These are phyloP conservation scores for Silene noctiflora DNA, from an alignment of 179 eudicot species.

Conservation along the genomic window DNA sequence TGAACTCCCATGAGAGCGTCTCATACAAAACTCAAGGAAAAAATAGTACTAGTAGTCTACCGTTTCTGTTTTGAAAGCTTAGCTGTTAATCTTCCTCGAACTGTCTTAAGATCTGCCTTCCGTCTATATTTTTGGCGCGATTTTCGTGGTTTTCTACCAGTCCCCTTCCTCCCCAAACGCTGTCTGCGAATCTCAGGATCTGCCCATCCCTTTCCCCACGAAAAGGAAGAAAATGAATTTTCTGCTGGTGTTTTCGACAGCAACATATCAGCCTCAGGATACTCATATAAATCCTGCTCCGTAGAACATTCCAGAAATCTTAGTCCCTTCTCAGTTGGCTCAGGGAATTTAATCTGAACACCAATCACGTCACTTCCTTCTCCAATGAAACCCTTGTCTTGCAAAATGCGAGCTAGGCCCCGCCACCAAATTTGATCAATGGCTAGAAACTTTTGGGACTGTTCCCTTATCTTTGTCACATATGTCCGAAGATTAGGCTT, in stretches of 20 bases:
- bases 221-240: slow-evolving; percentile 47
- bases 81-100: slow-evolving; percentile 58
- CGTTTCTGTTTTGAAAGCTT: slow-evolving; percentile 47
- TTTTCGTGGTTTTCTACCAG: slow-evolving; percentile 39
- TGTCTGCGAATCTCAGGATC: slow-evolving; percentile 81
- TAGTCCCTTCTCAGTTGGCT: slow-evolving; percentile 58
- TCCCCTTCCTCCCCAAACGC: slow-evolving; percentile 41
- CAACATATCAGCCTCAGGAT: slow-evolving; percentile 87
- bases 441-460: slow-evolving; percentile 45
- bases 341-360: slow-evolving; percentile 68
- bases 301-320: slow-evolving; percentile 37
- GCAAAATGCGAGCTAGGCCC: slow-evolving; percentile 80
- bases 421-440: slow-evolving; percentile 77
- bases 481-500: slow-evolving; percentile 48
- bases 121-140: slow-evolving; percentile 32
- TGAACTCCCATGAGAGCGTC: not conserved
- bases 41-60: not conserved
- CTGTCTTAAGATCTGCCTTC: slow-evolving; percentile 34
- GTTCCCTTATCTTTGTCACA: slow-evolving; percentile 61
- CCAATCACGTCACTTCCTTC: slow-evolving; percentile 42
- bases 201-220: slow-evolving; percentile 97
- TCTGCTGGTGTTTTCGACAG: slow-evolving; percentile 26
- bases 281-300: slow-evolving; percentile 43
- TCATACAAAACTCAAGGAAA: not conserved
- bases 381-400: slow-evolving; percentile 63